Evolutionary conservation across 2,329 filamentous ascomycete genomes (phyloP), one percentile per base, ranked within the genome.

Genomic region (Botryotinia narcissicola): DNA sequence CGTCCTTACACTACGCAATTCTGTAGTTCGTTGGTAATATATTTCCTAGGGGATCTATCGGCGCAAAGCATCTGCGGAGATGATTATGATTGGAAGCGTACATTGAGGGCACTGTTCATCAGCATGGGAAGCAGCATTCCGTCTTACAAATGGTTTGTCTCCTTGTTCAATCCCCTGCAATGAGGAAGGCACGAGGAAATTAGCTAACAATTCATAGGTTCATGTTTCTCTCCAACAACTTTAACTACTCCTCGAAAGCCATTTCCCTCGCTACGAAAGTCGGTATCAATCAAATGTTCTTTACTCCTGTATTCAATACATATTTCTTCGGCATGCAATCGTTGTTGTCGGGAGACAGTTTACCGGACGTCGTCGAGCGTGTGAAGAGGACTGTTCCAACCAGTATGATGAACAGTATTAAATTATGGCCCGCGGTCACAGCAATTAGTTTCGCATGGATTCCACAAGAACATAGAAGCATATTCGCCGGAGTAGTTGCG

Each of bases 381-480:
- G 86, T 98, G 74, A 87, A 87, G 77, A 86, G 90, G 74, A 95
- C 94, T 0, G 91, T 97, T 0, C 94, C 94, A 0, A 86, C 87
- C 37, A 94, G 91, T 80, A 89, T 93, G 80, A 81, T 89, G 80
- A 97, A 96, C 81, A 93, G 91, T 74, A 90, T 91, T 81, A 97
- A 97, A 84, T 82, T 98, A 37, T 98, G 95, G 95, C 95, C 95
- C 0, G 89, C 90, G 0, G 92, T 97, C 25, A 97, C 92, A 22
- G 94, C 94, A 0, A 91, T 98, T 80, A 95, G 87, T 81, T 97
- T 98, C 80, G 90, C 92, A n/a, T 96, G 93, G 79, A 85, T 98
- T 7, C 89, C 91, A 40, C 85, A 94, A 66, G 90, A 95, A 80
- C 95, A 93, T 82, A 86, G 95, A 69, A 93, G 90, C 78, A 87